Percentiles rank a stretch among this genome's conserved stretches.
These are phyloP conservation scores for Populus tomentosa DNA, from an alignment of 441 rosid genomes.

Conservation along the genomic window DNA sequence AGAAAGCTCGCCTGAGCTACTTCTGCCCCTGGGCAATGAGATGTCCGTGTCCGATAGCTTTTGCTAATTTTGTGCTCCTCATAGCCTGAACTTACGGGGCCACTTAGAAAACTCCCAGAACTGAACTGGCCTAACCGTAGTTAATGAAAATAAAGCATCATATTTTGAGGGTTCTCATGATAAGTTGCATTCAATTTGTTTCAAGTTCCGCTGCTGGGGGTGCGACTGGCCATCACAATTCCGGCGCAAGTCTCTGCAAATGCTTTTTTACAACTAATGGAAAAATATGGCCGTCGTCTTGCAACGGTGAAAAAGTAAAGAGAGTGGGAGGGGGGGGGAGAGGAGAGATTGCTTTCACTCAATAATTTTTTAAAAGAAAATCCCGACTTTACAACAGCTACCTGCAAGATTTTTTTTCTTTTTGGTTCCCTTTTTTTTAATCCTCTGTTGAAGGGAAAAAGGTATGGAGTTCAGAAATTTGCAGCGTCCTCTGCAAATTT, in stretches of 20 bases:
- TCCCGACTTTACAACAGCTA: constrained; percentile 59
- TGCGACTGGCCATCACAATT: too few species aligned
- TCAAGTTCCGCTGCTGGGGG: background rate
- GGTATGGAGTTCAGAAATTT: constrained; percentile 51
- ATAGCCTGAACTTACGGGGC: too few species aligned
- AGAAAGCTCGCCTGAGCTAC: background rate
- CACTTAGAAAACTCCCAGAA: background rate
- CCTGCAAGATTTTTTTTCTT: constrained; percentile 17
- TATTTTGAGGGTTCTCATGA: background rate
- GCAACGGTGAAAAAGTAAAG: too few species aligned
- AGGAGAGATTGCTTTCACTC: constrained; percentile 18
- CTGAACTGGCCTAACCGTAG: background rate
- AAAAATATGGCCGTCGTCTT: too few species aligned
- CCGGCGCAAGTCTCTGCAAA: too few species aligned
- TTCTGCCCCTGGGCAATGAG: background rate
- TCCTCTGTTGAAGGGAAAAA: background rate
- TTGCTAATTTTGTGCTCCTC: background rate
- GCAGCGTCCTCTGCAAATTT: constrained; percentile 63
- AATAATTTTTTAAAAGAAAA: constrained; percentile 39
- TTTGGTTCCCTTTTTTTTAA: background rate
- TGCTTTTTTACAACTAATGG: too few species aligned
- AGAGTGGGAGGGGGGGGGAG: background rate
- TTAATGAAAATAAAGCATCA: background rate
- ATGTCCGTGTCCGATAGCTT: background rate
- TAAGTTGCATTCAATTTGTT: background rate